Evolutionary conservation across 768 basidiomycete genomes (phyloP), one percentile per base, ranked within the genome.

Genomic region (Cystofilobasidium macerans): DNA sequence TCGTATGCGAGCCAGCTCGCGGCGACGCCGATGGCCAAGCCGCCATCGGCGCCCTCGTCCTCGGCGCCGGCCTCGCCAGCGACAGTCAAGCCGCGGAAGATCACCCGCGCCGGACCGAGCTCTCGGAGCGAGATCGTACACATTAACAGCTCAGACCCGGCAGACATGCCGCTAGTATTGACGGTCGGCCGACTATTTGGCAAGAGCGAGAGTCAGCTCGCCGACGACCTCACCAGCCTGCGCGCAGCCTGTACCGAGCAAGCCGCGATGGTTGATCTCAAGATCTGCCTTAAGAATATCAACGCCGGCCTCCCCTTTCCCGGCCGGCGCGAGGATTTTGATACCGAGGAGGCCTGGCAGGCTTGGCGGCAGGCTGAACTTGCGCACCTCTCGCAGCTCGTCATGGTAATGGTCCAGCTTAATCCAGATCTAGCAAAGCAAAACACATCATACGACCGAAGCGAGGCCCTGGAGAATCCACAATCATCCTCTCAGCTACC

Each of bases 251-350:
- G 87, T 61, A 86, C 85, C 24, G 88, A 90, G 73, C 89, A 89
- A 81, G 89, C 91, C 30, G 91, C 91, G 0, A 77, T 95, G 65
- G 81, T 81, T 51, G 91, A 95, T 74, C 80, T 94, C 64, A 95
- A 93, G 88, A 88, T 87, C 40, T 92, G 88, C 73, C 78, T 97
- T 62, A 94, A 94, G 78, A 88, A 90, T 69, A 87, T 97, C 73
- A 88, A 86, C 62, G 85, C 87, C 18, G 87, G 89, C 30, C 80
- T 82, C 16, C 78, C 86, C 0, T 93, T 93, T 73, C 91, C 92
- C 1, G 89, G 88, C 24, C 82, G 86, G 59, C 81, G 87, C 69
- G 86, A 89, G 69, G 92, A 98, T 74, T 98, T 97, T 72, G 82
- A 84, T 38, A 85, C 76, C 62, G 87, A 90, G 7, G 82, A 83